Percentiles rank a stretch among this genome's conserved stretches.
Evolutionary conservation across 2,329 filamentous ascomycete species (phyloP).

Genomic region (Torrubiella hemipterigena): DNA sequence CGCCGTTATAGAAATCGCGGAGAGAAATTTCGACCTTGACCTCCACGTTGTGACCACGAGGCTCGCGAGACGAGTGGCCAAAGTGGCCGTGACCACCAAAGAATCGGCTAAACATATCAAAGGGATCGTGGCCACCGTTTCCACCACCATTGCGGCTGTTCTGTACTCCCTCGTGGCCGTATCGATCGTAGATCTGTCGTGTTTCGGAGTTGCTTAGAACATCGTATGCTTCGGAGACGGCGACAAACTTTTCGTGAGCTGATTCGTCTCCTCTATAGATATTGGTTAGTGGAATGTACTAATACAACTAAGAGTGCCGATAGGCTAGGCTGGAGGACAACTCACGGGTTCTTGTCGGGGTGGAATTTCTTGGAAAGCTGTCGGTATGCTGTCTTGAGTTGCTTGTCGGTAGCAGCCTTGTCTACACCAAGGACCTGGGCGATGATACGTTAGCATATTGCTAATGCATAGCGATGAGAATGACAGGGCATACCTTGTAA

Average conservation of each 20-base stretch:
- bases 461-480: background rate
- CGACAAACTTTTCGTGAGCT: constrained; percentile 84
- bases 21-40: constrained; percentile 69
- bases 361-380: constrained; percentile 90
- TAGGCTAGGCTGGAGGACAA: constrained; percentile 8
- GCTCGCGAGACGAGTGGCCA: constrained; percentile 58
- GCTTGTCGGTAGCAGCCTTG: constrained; percentile 67
- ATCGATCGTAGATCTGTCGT: constrained; percentile 84
- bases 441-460: constrained; percentile 3
- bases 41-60: constrained; percentile 81
- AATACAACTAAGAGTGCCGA: background rate
- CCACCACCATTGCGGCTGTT: constrained; percentile 63
- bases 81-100: constrained; percentile 88
- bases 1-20: constrained; percentile 85
- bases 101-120: constrained; percentile 93
- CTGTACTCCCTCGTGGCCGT: constrained; percentile 83
- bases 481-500: constrained; percentile 50
- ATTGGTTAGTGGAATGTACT: constrained; percentile 1
- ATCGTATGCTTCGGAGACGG: constrained; percentile 92
- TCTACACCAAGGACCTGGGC: constrained; percentile 64
- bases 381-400: constrained; percentile 90
- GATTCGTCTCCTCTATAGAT: constrained; percentile 55
- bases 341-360: constrained; percentile 94
- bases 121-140: constrained; percentile 68
- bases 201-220: constrained; percentile 68